A percentile compares a stretch with the other conserved stretches of the same genome.
These are phyloP conservation scores for Escovopsis sp. DNA, from an alignment of 2,329 filamentous ascomycete species.

Conservation along the genomic window DNA sequence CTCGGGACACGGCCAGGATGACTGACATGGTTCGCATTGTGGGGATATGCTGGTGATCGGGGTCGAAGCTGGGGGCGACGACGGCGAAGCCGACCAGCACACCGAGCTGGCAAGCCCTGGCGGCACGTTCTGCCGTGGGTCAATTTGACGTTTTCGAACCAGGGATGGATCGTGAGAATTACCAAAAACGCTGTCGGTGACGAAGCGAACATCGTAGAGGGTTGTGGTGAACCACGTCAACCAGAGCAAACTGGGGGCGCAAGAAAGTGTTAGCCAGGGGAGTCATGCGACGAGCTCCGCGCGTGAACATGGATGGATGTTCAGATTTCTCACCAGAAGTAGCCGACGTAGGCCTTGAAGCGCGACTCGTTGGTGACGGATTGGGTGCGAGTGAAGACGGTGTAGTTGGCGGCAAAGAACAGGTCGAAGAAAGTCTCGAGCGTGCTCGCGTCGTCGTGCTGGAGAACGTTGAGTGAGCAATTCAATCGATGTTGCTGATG, in stretches of 20 bases:
- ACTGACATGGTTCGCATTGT: constrained; percentile 28
- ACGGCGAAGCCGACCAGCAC: constrained; percentile 52
- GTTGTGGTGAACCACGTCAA: constrained; percentile 52
- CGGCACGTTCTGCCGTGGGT: constrained; percentile 32
- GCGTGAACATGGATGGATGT: background rate
- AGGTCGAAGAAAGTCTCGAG: constrained; percentile 24
- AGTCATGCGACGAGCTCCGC: background rate
- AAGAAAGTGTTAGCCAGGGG: background rate
- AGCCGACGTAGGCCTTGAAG: constrained; percentile 21
- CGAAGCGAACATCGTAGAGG: constrained; percentile 51
- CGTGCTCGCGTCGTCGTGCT: constrained; percentile 21
- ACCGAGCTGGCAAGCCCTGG: constrained; percentile 44
- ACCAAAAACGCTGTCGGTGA: constrained; percentile 46
- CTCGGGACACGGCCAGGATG: constrained; percentile 35
- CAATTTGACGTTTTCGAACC: too few relatives aligned
- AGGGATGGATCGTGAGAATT: too few relatives aligned
- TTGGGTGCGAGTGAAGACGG: constrained; percentile 33
- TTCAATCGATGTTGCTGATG: background rate
- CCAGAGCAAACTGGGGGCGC: constrained; percentile 36
- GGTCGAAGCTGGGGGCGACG: constrained; percentile 33
- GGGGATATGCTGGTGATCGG: constrained; percentile 19
- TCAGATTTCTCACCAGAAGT: constrained; percentile 20
- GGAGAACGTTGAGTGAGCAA: background rate
- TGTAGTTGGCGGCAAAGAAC: constrained; percentile 42
- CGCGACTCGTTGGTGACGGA: constrained; percentile 16